Evolutionary conservation across 228 moss, liverwort and hornwort genomes (phyloP).

Genomic region (Sphagnum fallax): DNA sequence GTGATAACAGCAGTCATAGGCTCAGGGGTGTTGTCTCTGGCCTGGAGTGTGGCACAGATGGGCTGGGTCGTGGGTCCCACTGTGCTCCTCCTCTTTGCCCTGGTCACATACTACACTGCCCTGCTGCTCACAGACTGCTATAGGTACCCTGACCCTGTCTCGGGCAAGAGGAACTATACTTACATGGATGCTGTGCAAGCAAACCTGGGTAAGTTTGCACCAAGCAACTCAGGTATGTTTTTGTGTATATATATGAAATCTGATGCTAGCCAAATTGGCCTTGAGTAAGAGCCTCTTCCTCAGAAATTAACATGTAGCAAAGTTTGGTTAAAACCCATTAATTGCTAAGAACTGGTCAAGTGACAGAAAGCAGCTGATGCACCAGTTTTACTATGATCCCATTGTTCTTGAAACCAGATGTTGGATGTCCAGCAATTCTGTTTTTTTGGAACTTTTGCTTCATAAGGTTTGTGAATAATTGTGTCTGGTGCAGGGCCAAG

Average conservation of each 20-base stretch:
- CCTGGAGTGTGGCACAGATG: slow-evolving; percentile 57
- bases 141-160: slow-evolving; percentile 44
- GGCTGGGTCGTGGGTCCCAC: slow-evolving; percentile 44
- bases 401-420: not conserved
- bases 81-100: slow-evolving; percentile 33
- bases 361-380: not conserved
- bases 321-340: not conserved
- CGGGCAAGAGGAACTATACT: slow-evolving; percentile 44
- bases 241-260: not conserved
- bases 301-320: not conserved
- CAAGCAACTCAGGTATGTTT: no score
- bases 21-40: slow-evolving; percentile 46
- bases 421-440: not conserved
- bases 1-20: slow-evolving; percentile 60
- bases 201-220: slow-evolving; percentile 28
- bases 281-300: no score
- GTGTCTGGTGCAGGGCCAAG: slow-evolving; percentile 13
- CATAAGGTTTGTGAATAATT: not conserved
- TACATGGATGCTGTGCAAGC: slow-evolving; percentile 55
- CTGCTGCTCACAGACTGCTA: slow-evolving; percentile 45
- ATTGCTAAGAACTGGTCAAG: not conserved
- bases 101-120: slow-evolving; percentile 46
- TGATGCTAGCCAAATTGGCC: not conserved
- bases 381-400: not conserved
- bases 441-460: not conserved